Percentiles rank a stretch among this genome's conserved stretches.
phyloP scores from a whole-genome alignment of 441 rosid species.

The Sinapis alba region DNA sequence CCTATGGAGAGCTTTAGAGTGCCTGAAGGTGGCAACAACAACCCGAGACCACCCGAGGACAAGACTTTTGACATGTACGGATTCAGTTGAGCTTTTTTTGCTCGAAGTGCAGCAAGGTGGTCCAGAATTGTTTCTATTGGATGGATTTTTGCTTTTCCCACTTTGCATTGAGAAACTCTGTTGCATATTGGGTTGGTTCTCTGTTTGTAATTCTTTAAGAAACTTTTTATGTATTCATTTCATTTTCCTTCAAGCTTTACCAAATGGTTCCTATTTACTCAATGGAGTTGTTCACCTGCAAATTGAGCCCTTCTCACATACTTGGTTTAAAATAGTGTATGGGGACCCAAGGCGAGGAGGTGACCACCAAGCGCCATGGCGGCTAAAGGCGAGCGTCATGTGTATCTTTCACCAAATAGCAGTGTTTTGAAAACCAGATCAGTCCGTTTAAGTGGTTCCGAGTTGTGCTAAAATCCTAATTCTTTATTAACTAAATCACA shows the following conservation, averaged over 20 bases:
- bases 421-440: too few species aligned
- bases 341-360: too few species aligned
- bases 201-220: slow-evolving; percentile 29
- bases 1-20: slow-evolving; percentile 71
- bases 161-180: slow-evolving; percentile 26
- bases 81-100: slow-evolving; percentile 20
- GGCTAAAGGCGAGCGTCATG: too few species aligned
- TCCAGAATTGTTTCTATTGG: slow-evolving; percentile 15
- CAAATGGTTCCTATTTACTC: neutral
- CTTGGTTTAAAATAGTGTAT: too few species aligned
- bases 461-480: too few species aligned
- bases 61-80: slow-evolving; percentile 38
- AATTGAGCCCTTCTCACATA: neutral
- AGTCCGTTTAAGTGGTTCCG: too few species aligned
- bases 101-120: slow-evolving; percentile 14
- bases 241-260: slow-evolving; percentile 11
- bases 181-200: slow-evolving; percentile 11
- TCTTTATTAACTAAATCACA: too few species aligned
- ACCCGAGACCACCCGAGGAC: slow-evolving; percentile 41
- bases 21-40: slow-evolving; percentile 50
- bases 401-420: too few species aligned
- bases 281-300: neutral
- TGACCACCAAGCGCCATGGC: too few species aligned
- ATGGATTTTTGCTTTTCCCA: slow-evolving; percentile 7
- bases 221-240: slow-evolving; percentile 25